Evolutionary conservation across 2,329 filamentous ascomycete species (phyloP), one percentile per base, ranked within the genome.

Genomic region (Aspergillus tanneri): DNA sequence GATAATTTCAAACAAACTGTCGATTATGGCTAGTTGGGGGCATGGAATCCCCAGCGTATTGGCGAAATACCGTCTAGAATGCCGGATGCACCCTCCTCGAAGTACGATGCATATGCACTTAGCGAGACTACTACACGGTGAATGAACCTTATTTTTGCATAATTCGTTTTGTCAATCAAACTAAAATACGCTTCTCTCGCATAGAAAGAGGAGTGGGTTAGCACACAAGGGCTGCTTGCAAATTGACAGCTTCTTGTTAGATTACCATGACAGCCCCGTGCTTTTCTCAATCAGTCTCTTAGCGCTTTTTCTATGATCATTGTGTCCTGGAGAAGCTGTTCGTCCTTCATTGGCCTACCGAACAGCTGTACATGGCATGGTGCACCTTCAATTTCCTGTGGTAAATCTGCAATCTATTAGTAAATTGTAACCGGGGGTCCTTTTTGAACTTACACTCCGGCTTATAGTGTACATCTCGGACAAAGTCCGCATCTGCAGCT

Each of bases 291-390:
- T 11, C 9, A 4, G 11, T n/a, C 11, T 12, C 16, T 40, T 12
- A 40, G 21, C 11, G 9, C 37, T 3, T 24, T 40, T 14, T 40
- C 37, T 24, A 40, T 22, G 12, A 40, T 22, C 22, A 14, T 12
- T 25, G 37, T 22, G 25, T 40, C 37, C 19, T 24, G 37, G 3
- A 42, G 40, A 21, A 43, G 25, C 5, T 43, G n/a, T 47, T 76
- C 73, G 8, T 76, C 74, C 42, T 67, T 66, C 56, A 75, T 67
- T 2, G 66, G 60, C 30, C 68, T 68, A 0, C 74, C 71, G 22
- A 73, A 59, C 5, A 78, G 52, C 53, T 78, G 75, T 1, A 78
- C 59, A 14, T 73, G 65, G 11, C 70, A 71, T 0, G 76, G 75
- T 5, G 68, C 61, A 0, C 72, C 72, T 34, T 77, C 67, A 1